A percentile compares a stretch with the other conserved stretches of the same genome.
phyloP scores from a whole-genome alignment of 257 asterid species.

The Ligustrum vulgare region DNA sequence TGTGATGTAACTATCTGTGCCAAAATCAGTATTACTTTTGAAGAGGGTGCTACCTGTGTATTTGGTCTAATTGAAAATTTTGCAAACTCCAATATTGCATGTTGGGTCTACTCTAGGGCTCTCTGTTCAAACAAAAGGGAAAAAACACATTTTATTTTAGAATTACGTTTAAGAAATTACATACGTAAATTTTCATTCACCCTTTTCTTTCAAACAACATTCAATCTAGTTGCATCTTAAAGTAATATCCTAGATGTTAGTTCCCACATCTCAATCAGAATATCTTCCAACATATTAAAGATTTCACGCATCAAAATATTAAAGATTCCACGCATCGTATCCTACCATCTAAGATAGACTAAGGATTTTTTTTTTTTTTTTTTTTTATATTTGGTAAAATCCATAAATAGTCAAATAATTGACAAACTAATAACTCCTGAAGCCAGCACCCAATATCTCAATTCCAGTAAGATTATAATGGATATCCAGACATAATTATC shows the following conservation, averaged over 20 bases:
- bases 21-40: background rate
- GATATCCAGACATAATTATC: slow-evolving; percentile 19
- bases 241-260: background rate
- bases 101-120: slow-evolving; percentile 29
- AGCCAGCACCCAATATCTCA: slow-evolving; percentile 9
- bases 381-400: background rate
- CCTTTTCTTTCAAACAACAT: background rate
- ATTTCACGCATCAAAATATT: too few relatives aligned
- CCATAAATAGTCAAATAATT: background rate
- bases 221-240: background rate
- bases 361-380: too few relatives aligned
- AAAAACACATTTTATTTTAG: too few relatives aligned
- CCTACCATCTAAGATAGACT: slow-evolving; percentile 3
- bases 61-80: slow-evolving; percentile 26
- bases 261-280: background rate
- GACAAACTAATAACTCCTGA: slow-evolving; percentile 5
- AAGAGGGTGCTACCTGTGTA: slow-evolving; percentile 31
- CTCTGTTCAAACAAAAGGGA: slow-evolving; percentile 28
- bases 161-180: background rate
- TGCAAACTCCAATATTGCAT: slow-evolving; percentile 17
- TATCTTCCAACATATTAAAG: too few relatives aligned
- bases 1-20: too few relatives aligned
- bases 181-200: background rate
- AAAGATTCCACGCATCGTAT: background rate
- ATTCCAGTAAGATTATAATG: background rate